phyloP scores from a whole-genome alignment of 1,139 yeast species.

The Kodamaea anthophila region DNA sequence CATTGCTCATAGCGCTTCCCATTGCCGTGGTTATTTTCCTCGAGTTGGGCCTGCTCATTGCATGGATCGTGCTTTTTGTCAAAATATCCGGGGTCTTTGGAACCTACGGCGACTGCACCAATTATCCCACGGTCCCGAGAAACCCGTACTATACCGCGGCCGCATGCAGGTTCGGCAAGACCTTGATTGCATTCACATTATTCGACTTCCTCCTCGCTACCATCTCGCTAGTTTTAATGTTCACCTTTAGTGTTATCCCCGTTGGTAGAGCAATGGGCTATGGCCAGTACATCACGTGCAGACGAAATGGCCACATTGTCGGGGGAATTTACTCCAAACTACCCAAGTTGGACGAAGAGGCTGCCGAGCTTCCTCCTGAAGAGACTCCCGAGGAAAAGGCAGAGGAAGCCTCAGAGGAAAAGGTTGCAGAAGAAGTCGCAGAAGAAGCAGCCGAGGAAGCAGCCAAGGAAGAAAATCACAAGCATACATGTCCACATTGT shows the following conservation, averaged over 20 bases:
- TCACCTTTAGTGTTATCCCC: slow-evolving; percentile 7
- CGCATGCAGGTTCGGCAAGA: slow-evolving; percentile 16
- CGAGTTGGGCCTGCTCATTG: slow-evolving; percentile 7
- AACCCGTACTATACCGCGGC: slow-evolving; percentile 1
- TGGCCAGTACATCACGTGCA: slow-evolving; percentile 5
- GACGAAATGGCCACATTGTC: slow-evolving; percentile 7
- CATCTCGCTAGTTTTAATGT: slow-evolving; percentile 6
- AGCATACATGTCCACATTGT: too few relatives aligned
- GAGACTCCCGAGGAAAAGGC: not conserved
- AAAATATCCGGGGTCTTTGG: slow-evolving; percentile 7
- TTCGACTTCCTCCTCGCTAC: slow-evolving; percentile 19
- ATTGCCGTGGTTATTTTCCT: slow-evolving; percentile 5
- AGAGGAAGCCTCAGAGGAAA: not conserved
- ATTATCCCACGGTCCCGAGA: not conserved
- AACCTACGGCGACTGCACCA: slow-evolving; percentile 7
- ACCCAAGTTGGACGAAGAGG: not conserved
- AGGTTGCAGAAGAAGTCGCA: slow-evolving; percentile 1
- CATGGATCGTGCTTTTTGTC: slow-evolving; percentile 10
- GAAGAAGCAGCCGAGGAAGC: not conserved
- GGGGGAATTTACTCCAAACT: slow-evolving; percentile 9
- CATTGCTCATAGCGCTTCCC: slow-evolving; percentile 7
- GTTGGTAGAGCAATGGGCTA: slow-evolving; percentile 6
- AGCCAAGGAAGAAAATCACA: not conserved
- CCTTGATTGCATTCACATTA: slow-evolving; percentile 26
- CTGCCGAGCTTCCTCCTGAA: not conserved